Evolutionary conservation across 2,329 filamentous ascomycete species (phyloP).

Genomic region (Periconia digitata): DNA sequence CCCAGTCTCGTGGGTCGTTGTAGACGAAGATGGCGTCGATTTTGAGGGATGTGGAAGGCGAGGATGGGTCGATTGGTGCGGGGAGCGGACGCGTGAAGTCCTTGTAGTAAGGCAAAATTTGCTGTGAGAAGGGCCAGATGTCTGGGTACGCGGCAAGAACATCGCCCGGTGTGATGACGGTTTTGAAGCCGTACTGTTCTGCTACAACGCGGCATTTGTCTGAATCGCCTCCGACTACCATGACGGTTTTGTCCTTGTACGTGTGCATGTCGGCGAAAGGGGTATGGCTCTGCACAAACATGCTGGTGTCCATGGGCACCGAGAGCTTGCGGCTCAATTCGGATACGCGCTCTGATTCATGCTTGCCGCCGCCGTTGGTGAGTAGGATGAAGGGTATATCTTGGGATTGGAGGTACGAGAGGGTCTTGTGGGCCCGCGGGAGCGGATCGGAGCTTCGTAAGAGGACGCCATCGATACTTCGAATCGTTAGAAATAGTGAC

Average conservation of each 20-base stretch:
- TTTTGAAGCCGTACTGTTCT: constrained; percentile 59
- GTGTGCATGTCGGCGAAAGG: constrained; percentile 72
- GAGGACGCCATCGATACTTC: constrained; percentile 91
- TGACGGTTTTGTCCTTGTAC: constrained; percentile 56
- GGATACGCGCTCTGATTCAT: constrained; percentile 71
- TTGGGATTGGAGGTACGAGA: constrained; percentile 71
- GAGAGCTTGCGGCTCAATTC: constrained; percentile 69
- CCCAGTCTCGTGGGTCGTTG: constrained; percentile 97
- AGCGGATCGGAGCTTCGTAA: constrained; percentile 79
- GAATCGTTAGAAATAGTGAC: constrained; percentile 21
- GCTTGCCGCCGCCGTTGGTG: constrained; percentile 91
- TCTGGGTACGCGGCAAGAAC: constrained; percentile 72
- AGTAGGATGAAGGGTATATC: constrained; percentile 89
- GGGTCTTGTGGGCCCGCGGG: constrained; percentile 72
- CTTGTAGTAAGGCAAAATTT: constrained; percentile 64
- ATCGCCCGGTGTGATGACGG: constrained; percentile 83
- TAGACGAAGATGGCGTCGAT: constrained; percentile 92
- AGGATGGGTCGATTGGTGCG: constrained; percentile 48
- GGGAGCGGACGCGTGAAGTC: constrained; percentile 61
- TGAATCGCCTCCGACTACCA: constrained; percentile 52
- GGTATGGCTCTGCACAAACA: constrained; percentile 89
- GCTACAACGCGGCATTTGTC: constrained; percentile 71
- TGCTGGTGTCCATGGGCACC: constrained; percentile 64
- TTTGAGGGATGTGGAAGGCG: constrained; percentile 61
- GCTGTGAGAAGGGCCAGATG: constrained; percentile 80